A percentile compares a stretch with the other conserved stretches of the same genome.
These are phyloP conservation scores for Wickerhamomyces mucosus DNA, from an alignment of 805 yeast species.

Conservation along the genomic window DNA sequence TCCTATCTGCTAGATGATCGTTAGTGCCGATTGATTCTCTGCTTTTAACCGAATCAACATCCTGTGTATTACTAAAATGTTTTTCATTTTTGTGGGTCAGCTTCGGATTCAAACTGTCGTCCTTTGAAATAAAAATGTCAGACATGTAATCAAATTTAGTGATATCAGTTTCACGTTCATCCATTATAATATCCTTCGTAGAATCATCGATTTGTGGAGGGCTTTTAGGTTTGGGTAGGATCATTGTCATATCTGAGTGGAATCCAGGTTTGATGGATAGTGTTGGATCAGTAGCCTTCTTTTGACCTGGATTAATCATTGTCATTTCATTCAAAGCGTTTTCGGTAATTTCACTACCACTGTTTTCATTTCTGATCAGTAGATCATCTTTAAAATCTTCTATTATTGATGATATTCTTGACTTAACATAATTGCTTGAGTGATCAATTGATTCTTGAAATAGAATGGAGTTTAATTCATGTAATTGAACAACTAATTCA, in stretches of 20 bases:
- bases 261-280: conserved; percentile 7
- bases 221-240: too few species aligned
- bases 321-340: conserved; percentile 20
- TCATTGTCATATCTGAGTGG: conserved; percentile 28
- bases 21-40: too few species aligned
- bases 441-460: conserved; percentile 4
- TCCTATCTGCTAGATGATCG: too few species aligned
- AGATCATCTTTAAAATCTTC: conserved; percentile 17
- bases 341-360: conserved; percentile 2
- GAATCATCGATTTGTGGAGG: too few species aligned
- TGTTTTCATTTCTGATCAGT: conserved; percentile 2
- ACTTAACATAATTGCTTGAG: conserved; percentile 12
- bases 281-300: conserved; percentile 10
- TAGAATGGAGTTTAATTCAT: conserved; percentile 4
- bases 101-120: too few species aligned
- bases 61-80: too few species aligned
- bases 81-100: too few species aligned
- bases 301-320: conserved; percentile 19
- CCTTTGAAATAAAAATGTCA: conserved; percentile 16
- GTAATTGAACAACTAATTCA: conserved; percentile 13
- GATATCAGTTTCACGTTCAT: conserved; percentile 5
- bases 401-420: conserved; percentile 16
- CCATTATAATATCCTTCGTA: conserved; percentile 6
- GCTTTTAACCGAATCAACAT: too few species aligned
- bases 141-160: conserved; percentile 12